phyloP scores from a whole-genome alignment of 257 asterid genomes.

The Nicotiana benthamiana region DNA sequence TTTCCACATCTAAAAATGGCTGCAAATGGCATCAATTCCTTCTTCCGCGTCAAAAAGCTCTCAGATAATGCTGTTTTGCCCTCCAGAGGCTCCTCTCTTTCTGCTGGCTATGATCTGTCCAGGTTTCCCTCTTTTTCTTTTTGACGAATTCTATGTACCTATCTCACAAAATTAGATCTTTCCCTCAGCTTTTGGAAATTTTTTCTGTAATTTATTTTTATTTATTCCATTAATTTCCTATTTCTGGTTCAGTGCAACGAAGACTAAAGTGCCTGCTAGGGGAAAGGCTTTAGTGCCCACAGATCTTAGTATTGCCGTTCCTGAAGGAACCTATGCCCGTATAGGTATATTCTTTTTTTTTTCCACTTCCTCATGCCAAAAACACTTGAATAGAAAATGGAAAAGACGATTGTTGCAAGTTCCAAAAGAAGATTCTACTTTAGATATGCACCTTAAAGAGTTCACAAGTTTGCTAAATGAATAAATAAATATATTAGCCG shows the following conservation, averaged over 20 bases:
- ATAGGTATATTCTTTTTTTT: conserved; percentile 30
- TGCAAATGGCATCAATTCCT: conserved; percentile 1
- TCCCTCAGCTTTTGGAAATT: background rate
- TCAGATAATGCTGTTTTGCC: conserved; percentile 35
- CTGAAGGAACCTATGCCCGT: conserved; percentile 83
- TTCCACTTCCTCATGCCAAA: background rate
- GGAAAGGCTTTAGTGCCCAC: conserved; percentile 81
- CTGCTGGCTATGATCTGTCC: conserved; percentile 46
- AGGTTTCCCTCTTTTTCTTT: background rate
- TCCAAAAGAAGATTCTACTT: background rate
- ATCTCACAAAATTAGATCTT: background rate
- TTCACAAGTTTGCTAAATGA: background rate
- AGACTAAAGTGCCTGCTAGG: conserved; percentile 56
- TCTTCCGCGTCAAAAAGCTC: conserved; percentile 33
- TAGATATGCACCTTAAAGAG: background rate
- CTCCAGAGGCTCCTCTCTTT: conserved; percentile 25
- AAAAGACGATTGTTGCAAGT: background rate
- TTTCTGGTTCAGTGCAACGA: conserved; percentile 35
- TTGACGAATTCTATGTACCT: background rate
- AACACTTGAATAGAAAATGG: background rate
- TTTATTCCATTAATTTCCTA: too few relatives aligned
- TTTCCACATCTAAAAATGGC: background rate
- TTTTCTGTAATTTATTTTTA: too few relatives aligned
- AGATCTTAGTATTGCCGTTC: conserved; percentile 75
- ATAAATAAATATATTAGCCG: background rate